Base-by-base conservation (phyloP, 495 filamentous ascomycete species). In the Aspergillus avenaceus region DNA sequence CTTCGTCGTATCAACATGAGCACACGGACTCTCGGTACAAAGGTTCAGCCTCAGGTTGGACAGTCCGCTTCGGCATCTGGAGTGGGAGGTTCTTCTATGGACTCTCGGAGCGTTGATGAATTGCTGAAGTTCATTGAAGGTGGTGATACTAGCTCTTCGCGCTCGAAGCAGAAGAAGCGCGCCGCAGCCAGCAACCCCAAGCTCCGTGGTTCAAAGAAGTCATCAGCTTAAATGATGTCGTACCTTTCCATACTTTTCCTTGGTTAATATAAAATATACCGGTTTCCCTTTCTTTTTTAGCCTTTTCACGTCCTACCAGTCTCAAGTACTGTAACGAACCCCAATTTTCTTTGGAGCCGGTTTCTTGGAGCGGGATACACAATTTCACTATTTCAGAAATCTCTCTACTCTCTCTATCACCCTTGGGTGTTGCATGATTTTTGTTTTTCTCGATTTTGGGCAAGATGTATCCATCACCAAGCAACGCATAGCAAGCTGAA, bases 81-180 rank as follows among this genome's bases (percentile, higher is more conserved):
- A 3, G 66, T 74, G 9, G 57, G 68, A 16, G 64, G 58, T 53
- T 54, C 63, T 26, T 69, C 64, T 21, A 63, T 88, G 49, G 90
- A 95, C 58, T 78, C 81, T 25, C 71, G 90, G 53, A 91, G 78
- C 69, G 85, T 96, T 43, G 90, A 95, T 51, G 90, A 96, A 61
- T 69, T 96, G 42, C 65, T 96, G 57, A 86, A 84, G 63, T 95
- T 88, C 67, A 95, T 95, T 58, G 88, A 93, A 63, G 89, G 89
- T 16, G 79, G 71, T 29, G 83, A 82, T 25, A 61, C 26, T 29
- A 28, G 80, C 14, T 66, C 72, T 47, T 68, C 67, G 0, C 79
- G 80, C 57, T 76, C 78, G 49, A 77, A 78, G 61, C 78, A 79
- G 32, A 74, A 78, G 47, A 93, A 95, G 78, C 79, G 81, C 45